A percentile compares a stretch with the other conserved stretches of the same genome.
Evolutionary conservation across 345 rosid species (phyloP).

Genomic region (Eucalyptus curtisii): DNA sequence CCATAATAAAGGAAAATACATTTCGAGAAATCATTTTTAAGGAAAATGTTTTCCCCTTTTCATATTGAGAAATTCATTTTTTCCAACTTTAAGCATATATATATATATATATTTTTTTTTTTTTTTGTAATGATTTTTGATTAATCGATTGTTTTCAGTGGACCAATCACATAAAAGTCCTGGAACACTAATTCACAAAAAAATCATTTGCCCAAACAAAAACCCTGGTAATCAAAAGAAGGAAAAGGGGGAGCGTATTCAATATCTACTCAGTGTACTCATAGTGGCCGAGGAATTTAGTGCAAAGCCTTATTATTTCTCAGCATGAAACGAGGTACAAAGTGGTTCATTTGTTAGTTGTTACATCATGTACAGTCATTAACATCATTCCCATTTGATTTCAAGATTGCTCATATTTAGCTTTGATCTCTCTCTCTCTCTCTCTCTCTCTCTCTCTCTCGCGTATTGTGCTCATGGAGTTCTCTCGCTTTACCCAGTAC

Average conservation of each 20-base stretch:
- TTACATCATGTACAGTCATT: not conserved
- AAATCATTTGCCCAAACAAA: not conserved
- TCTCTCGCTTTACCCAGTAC: not conserved
- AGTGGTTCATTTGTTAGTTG: not conserved
- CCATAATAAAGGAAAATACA: accelerated
- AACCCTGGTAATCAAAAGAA: not conserved
- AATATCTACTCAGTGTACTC: not conserved
- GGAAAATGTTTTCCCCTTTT: not conserved
- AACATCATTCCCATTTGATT: not conserved
- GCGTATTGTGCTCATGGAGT: not conserved
- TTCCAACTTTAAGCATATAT: not conserved
- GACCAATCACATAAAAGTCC: not conserved
- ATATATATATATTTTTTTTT: too few species aligned
- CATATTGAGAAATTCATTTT: not conserved
- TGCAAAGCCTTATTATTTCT: not conserved
- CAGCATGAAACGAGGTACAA: not conserved
- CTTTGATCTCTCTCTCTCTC: not conserved
- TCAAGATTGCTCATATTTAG: not conserved
- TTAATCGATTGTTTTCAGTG: not conserved
- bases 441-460: not conserved
- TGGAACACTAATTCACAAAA: not conserved
- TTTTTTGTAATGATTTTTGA: not conserved
- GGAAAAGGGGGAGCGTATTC: not conserved
- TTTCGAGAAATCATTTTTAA: too few species aligned
- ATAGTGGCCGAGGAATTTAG: not conserved